Base-by-base conservation (phyloP, 1,284 basidiomycete species). In the Microbotryum violaceum region DNA sequence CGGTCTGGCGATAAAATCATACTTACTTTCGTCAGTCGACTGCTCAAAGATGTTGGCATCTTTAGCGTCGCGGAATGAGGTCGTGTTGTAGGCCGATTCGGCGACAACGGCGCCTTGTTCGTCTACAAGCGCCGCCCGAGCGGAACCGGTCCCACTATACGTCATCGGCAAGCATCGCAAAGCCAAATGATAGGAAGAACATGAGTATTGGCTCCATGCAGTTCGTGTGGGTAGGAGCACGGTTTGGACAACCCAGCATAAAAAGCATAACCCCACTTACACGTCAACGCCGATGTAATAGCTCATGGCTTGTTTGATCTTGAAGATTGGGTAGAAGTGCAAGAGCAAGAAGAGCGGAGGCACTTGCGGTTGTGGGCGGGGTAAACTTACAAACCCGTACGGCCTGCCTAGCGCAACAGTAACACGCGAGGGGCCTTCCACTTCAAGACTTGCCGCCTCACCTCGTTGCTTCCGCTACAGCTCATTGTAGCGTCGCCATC, bases 31-130 rank as follows among this genome's bases (percentile, higher is more conserved):
- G 31, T 66, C 70, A 8, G 74, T 74, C 21, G 88, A 91, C 76
- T 94, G 91, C 77, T 98, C 96, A 74, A 96, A 98, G 78, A 98
- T 91, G 65, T 87, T 82, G 72, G 90, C 85, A 80, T 98, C 91
- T 46, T 81, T 75, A 3, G 84, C 81, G 78, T 90, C 88, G 67
- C 92, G 86, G 79, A 84, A 92, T 18, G 93, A 97, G 62, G 79
- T 81, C 4, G 88, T 97, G 46, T 85, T 82, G 72, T 89, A 83
- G 51, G 84, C 84, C 64, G 83, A 83, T 57, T 89, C 88, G 4
- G 90, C 88, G 58, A 88, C 77, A 64, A 94, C 82, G 52, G 81
- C 82, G 56, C 94, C 94, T 49, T 82, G 79, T n/a, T 77, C 72
- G 65, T 85, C 82, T 65, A 96, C 84, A 49, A 98, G 83, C 37